phyloP scores from a whole-genome alignment of 495 filamentous ascomycete genomes.

The Annulohypoxylon nitens region DNA sequence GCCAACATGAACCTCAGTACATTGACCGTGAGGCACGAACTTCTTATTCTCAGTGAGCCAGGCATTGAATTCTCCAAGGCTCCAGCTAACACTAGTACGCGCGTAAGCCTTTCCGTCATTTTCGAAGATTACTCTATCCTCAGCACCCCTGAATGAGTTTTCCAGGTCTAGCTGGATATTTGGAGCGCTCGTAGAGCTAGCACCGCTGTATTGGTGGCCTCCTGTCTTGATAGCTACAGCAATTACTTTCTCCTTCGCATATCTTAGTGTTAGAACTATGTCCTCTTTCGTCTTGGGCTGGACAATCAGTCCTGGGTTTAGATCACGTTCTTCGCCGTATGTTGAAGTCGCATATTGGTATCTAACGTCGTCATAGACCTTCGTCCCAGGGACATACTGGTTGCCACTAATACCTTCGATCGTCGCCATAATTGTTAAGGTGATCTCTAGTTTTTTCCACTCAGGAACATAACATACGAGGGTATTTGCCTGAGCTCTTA shows the following conservation, averaged over 20 bases:
- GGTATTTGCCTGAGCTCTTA: conserved; percentile 15
- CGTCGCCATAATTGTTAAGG: conserved; percentile 39
- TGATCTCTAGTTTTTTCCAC: not conserved
- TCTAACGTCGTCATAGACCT: conserved; percentile 48
- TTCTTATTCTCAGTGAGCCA: conserved; percentile 52
- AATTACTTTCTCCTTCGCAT: conserved; percentile 53
- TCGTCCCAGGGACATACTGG: conserved; percentile 47
- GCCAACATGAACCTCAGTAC: conserved; percentile 57
- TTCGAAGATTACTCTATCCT: conserved; percentile 47
- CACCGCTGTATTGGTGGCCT: conserved; percentile 59
- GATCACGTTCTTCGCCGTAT: conserved; percentile 50
- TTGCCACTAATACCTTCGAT: conserved; percentile 49
- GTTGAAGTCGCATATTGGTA: conserved; percentile 57
- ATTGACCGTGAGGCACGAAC: conserved; percentile 61
- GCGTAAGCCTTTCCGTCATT: conserved; percentile 52
- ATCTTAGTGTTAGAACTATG: conserved; percentile 50
- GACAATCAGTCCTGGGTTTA: conserved; percentile 53
- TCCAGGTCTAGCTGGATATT: conserved; percentile 57
- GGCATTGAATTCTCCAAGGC: conserved; percentile 53
- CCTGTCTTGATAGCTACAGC: conserved; percentile 57
- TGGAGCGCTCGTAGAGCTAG: conserved; percentile 53
- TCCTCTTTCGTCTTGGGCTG: conserved; percentile 55
- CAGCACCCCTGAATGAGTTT: conserved; percentile 49
- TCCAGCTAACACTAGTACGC: conserved; percentile 57
- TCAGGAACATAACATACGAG: not conserved